These are phyloP conservation scores for Penicillium egyptiacum DNA, from an alignment of 495 filamentous ascomycete species.

Conservation along the genomic window DNA sequence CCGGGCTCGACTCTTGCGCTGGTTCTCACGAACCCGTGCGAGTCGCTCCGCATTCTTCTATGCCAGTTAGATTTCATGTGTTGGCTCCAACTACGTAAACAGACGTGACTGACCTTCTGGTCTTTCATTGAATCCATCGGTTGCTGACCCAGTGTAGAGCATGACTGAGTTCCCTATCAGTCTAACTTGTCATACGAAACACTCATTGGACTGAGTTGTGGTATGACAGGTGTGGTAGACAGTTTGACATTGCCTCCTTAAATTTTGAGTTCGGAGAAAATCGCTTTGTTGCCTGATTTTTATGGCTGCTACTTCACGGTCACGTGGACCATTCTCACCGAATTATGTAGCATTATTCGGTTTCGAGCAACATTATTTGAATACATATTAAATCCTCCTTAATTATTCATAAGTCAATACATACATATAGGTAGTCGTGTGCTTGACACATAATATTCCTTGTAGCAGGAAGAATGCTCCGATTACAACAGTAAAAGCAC, in stretches of 20 bases:
- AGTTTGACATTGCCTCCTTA: not conserved
- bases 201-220: not conserved
- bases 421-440: no score
- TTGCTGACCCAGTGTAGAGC: not conserved
- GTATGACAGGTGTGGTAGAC: not conserved
- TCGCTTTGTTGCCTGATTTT: not conserved
- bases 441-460: no score
- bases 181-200: not conserved
- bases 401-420: no score
- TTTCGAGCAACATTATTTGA: not conserved
- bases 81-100: no score
- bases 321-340: not conserved
- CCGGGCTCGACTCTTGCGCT: slow-evolving; percentile 72
- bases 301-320: not conserved
- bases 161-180: not conserved
- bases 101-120: not conserved
- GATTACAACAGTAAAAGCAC: not conserved
- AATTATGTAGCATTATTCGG: not conserved
- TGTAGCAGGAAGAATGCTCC: not conserved
- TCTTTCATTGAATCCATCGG: slow-evolving; percentile 5
- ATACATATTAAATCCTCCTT: no score
- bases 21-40: slow-evolving; percentile 68
- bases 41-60: slow-evolving; percentile 36
- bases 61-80: slow-evolving; percentile 17
- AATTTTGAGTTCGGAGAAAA: not conserved